phyloP scores from a whole-genome alignment of 257 asterid species.

The Nicotiana tomentosiformis region DNA sequence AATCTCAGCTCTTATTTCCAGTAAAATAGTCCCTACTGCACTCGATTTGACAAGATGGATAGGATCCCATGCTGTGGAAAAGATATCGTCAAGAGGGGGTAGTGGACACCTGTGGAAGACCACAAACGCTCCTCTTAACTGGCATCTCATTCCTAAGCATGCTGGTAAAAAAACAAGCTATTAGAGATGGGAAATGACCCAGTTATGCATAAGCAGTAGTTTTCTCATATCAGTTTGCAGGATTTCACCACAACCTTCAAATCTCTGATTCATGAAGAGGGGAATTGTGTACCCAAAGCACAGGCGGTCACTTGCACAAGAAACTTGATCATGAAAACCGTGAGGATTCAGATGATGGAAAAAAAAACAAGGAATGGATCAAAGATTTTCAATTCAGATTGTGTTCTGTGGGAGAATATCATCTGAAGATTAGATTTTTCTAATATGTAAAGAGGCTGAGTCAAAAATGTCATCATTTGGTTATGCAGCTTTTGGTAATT shows the following conservation, averaged over 20 bases:
- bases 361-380: constrained; percentile 34
- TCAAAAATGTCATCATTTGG: constrained; percentile 23
- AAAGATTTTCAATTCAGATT: constrained; percentile 50
- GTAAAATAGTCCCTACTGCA: no score
- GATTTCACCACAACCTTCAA: constrained; percentile 41
- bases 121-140: no score
- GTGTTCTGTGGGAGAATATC: constrained; percentile 73
- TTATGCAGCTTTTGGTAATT: constrained; percentile 82
- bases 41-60: no score
- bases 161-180: no score
- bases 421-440: constrained; percentile 34
- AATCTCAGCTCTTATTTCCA: no score
- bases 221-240: constrained; percentile 2
- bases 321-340: constrained; percentile 37
- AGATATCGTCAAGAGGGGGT: no score
- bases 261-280: constrained; percentile 29
- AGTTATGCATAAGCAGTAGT: no score
- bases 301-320: constrained; percentile 35
- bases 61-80: no score
- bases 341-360: constrained; percentile 28
- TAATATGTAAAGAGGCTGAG: background rate
- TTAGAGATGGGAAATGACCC: no score
- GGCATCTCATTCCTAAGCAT: no score
- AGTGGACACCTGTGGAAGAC: no score
- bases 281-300: constrained; percentile 57